phyloP scores from a whole-genome alignment of 345 rosid genomes.

The Cochlearia excelsa region DNA sequence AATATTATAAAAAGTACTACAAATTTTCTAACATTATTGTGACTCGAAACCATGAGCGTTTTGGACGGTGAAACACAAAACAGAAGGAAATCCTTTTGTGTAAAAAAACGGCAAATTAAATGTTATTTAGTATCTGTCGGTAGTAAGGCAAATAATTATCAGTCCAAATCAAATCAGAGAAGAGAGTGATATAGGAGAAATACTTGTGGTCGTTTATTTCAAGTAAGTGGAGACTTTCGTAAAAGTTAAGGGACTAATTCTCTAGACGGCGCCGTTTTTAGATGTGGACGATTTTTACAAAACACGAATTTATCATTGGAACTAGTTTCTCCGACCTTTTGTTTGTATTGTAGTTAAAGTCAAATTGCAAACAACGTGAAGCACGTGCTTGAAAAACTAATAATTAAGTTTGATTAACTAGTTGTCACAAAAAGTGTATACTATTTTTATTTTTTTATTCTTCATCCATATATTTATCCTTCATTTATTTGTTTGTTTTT shows the following conservation, averaged over 20 bases:
- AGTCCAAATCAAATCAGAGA: slow-evolving; percentile 20
- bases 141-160: slow-evolving; percentile 2
- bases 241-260: slow-evolving; percentile 4
- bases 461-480: slow-evolving; percentile 2
- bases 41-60: background rate
- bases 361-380: slow-evolving; percentile 25
- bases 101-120: background rate
- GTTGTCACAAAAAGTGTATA: slow-evolving; percentile 15
- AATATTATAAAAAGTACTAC: background rate
- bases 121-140: background rate
- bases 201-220: slow-evolving; percentile 6
- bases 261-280: slow-evolving; percentile 26
- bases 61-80: slow-evolving; percentile 32
- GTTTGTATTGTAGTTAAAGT: background rate
- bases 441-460: background rate
- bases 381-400: slow-evolving; percentile 20
- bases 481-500: slow-evolving; percentile 1
- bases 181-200: background rate
- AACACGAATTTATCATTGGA: slow-evolving; percentile 14
- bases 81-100: background rate
- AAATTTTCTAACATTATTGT: background rate
- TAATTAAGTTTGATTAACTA: slow-evolving; percentile 6
- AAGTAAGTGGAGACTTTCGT: slow-evolving; percentile 6
- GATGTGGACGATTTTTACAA: background rate
- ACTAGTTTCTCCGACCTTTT: slow-evolving; percentile 2